Evolutionary conservation across 2,329 filamentous ascomycete genomes (phyloP), one percentile per base, ranked within the genome.

Genomic region (Pseudocercospora crystallina): DNA sequence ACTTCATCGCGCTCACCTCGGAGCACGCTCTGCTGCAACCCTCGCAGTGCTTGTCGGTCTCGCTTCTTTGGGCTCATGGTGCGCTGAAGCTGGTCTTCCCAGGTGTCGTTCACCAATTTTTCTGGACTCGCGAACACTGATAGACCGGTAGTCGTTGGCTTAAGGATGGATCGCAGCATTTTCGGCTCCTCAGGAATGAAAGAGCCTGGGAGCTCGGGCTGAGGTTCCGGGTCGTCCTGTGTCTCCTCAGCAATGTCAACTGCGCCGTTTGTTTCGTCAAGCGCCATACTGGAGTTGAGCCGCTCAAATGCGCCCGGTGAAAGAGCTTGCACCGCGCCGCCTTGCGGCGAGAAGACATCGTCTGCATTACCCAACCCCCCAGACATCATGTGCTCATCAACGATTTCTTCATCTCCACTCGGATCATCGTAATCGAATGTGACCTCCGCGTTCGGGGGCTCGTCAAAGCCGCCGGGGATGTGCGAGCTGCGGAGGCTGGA

Each of bases 11-110:
- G 51, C 37, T 58, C 65, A 46, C 73, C 71, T 53, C 71, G 72
- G 58, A 76, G 74, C 56, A 78, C 76, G 52, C 81, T 79, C 35
- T 75, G 77, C 61, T 85, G 86, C 72, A 73, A 86, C 75, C 78
- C 85, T 72, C 73, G 78, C 31, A 94, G 76, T 26, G 85, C 86
- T 52, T 81, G 78, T 56, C 92, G 88, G 73, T 96, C 88, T 65
- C 94, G 86, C 75, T 97, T 97, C 66, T 89, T 85, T 5, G 94
- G 92, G 65, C 90, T 96, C 61, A 97, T 90, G 5, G 94, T 97
- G 60, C 90, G 90, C 69, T 90, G 89, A 57, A 99, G 79, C 75
- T 96, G 91, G 61, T 94, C 87, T 61, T 90, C 87, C 94, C 94
- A 99, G 68, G 96, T 87, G 53, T 91, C 89, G 81, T 76, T 61